Percentiles rank a stretch among this genome's conserved stretches.
Evolutionary conservation across 2,329 filamentous ascomycete genomes (phyloP).

Genomic region (Colletotrichum incanum): DNA sequence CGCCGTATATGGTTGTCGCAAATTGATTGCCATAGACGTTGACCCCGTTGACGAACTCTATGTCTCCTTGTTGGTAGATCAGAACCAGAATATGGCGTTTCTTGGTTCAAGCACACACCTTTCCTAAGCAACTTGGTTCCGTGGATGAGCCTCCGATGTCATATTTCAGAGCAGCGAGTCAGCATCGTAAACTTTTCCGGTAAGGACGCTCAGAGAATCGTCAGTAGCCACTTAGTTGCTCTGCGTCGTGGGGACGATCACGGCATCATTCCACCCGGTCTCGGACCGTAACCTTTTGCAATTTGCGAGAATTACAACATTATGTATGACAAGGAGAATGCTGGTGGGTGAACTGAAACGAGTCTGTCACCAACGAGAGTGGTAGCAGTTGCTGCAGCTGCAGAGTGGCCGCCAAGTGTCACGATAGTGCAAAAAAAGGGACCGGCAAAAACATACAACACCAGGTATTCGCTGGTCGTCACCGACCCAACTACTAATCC

Average conservation of each 20-base stretch:
- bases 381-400: not conserved
- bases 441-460: slow-evolving; percentile 7
- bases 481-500: not conserved
- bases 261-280: not conserved
- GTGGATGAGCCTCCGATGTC: no score
- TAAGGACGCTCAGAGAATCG: not conserved
- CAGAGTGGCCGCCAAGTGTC: no score
- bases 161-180: not conserved
- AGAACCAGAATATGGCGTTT: not conserved
- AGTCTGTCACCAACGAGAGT: not conserved
- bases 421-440: not conserved
- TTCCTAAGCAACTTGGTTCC: not conserved
- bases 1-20: not conserved
- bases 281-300: not conserved
- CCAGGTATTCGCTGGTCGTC: not conserved
- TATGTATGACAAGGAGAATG: not conserved
- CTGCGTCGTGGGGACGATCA: not conserved
- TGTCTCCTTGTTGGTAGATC: not conserved
- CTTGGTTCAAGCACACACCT: not conserved
- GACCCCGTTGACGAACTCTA: not conserved
- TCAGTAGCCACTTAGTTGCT: not conserved
- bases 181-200: not conserved
- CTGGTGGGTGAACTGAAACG: not conserved
- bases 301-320: not conserved
- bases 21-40: not conserved